Conservation (phyloP, 306 rosid species). For the Senna tora region DNA sequence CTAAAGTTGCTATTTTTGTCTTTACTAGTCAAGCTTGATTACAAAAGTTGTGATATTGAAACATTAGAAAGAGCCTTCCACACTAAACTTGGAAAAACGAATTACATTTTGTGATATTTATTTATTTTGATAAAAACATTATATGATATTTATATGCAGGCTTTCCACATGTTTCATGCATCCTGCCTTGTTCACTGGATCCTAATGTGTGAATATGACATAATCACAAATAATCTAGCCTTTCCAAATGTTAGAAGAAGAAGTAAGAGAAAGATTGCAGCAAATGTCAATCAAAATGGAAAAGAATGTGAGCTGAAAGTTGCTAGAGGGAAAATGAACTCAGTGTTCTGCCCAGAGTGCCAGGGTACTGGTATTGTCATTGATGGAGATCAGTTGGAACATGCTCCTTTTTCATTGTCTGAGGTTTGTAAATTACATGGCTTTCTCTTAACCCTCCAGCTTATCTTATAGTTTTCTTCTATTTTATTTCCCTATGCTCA, state of each 20-base stretch:
- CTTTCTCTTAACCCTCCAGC: background rate
- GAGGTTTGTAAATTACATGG: conserved; percentile 57
- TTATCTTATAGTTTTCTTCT: conserved; percentile 2
- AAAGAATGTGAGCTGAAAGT: conserved; percentile 47
- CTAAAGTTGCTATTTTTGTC: conserved; percentile 11
- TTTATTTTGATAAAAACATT: background rate
- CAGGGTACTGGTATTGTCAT: conserved; percentile 71
- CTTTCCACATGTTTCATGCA: conserved; percentile 77
- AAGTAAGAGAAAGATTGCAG: conserved; percentile 55
- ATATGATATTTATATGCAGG: conserved; percentile 47
- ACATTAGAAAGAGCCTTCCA: background rate
- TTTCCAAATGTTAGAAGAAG: conserved; percentile 52
- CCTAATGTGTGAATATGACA: conserved; percentile 73
- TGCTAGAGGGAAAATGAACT: conserved; percentile 35
- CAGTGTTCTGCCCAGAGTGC: conserved; percentile 91
- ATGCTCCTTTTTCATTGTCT: conserved; percentile 50
- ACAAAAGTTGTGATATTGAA: conserved; percentile 15
- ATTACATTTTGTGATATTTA: background rate
- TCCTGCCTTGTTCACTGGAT: conserved; percentile 90
- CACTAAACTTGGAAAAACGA: conserved; percentile 3
- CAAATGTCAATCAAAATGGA: conserved; percentile 43
- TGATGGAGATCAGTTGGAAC: conserved; percentile 61
- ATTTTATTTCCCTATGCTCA: background rate
- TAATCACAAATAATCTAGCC: conserved; percentile 50
- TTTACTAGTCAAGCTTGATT: conserved; percentile 16